These are phyloP conservation scores for Evansstolkia leycettana DNA, from an alignment of 495 filamentous ascomycete genomes.

Conservation along the genomic window DNA sequence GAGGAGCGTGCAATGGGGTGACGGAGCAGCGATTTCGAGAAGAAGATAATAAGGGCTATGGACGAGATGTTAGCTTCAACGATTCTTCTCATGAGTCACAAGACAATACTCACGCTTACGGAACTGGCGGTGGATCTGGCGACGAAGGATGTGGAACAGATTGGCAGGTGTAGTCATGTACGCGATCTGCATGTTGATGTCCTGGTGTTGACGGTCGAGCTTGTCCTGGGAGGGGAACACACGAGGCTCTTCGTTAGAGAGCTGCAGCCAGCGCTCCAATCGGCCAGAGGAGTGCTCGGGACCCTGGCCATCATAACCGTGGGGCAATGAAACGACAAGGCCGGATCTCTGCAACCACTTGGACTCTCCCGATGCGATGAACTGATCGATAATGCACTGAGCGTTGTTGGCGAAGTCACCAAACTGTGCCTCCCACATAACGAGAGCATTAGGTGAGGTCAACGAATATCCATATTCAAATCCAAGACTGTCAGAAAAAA, in stretches of 20 bases:
- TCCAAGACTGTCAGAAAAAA: conserved; percentile 48
- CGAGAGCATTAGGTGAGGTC: conserved; percentile 88
- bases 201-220: conserved; percentile 94
- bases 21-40: conserved; percentile 88
- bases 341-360: conserved; percentile 98
- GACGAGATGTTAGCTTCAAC: conserved; percentile 18
- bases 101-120: conserved; percentile 69
- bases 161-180: conserved; percentile 91
- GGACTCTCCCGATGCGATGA: conserved; percentile 90
- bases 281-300: conserved; percentile 97
- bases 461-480: conserved; percentile 99
- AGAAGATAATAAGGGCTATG: conserved; percentile 85
- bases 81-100: conserved; percentile 1
- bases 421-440: conserved; percentile 99
- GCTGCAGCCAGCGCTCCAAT: conserved; percentile 93
- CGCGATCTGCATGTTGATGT: conserved; percentile 98
- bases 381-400: conserved; percentile 98
- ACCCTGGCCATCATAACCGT: conserved; percentile 97
- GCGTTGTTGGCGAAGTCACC: conserved; percentile 99
- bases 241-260: conserved; percentile 95
- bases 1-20: conserved; percentile 82
- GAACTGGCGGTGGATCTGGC: conserved; percentile 99
- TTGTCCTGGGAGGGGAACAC: conserved; percentile 78
- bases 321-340: conserved; percentile 84
- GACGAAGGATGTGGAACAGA: conserved; percentile 87